Conservation (phyloP, 2,329 filamentous ascomycete species). For the Lecanoromycetidae sp. region DNA sequence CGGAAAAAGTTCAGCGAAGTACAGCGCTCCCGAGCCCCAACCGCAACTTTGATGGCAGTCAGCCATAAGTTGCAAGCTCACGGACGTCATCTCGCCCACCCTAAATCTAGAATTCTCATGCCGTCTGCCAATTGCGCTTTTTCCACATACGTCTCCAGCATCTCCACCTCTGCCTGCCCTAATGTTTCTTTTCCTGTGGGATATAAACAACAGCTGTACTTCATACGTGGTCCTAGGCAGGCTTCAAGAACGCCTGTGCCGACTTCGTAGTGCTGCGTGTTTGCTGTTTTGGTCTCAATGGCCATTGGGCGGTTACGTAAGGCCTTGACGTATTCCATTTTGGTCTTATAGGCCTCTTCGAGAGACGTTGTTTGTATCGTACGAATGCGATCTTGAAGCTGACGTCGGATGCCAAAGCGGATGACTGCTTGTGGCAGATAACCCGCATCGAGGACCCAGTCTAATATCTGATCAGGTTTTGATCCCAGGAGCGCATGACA, state of each 20-base stretch:
- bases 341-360: slow-evolving; percentile 42
- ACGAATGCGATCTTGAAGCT: slow-evolving; percentile 48
- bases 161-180: slow-evolving; percentile 52
- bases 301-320: slow-evolving; percentile 53
- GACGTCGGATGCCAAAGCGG: slow-evolving; percentile 53
- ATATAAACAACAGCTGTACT: slow-evolving; percentile 59
- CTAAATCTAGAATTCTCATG: slow-evolving; percentile 51
- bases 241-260: slow-evolving; percentile 50
- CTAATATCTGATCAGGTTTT: slow-evolving; percentile 22
- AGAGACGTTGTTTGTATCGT: slow-evolving; percentile 44
- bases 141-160: slow-evolving; percentile 52
- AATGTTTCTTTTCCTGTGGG: slow-evolving; percentile 50
- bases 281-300: slow-evolving; percentile 53
- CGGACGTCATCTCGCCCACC: slow-evolving; percentile 30
- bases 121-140: slow-evolving; percentile 48
- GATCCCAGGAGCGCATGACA: no score
- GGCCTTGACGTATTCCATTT: slow-evolving; percentile 51
- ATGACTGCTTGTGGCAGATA: slow-evolving; percentile 53
- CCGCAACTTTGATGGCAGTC: slow-evolving; percentile 41
- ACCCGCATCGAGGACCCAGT: slow-evolving; percentile 51
- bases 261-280: slow-evolving; percentile 62
- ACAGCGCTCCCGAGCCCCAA: slow-evolving; percentile 55
- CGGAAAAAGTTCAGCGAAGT: slow-evolving; percentile 53
- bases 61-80: slow-evolving; percentile 9
- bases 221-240: slow-evolving; percentile 57